A percentile compares a stretch with the other conserved stretches of the same genome.
Conservation (phyloP, 2,329 filamentous ascomycete genomes). For the Dactylonectria estremocensis region DNA sequence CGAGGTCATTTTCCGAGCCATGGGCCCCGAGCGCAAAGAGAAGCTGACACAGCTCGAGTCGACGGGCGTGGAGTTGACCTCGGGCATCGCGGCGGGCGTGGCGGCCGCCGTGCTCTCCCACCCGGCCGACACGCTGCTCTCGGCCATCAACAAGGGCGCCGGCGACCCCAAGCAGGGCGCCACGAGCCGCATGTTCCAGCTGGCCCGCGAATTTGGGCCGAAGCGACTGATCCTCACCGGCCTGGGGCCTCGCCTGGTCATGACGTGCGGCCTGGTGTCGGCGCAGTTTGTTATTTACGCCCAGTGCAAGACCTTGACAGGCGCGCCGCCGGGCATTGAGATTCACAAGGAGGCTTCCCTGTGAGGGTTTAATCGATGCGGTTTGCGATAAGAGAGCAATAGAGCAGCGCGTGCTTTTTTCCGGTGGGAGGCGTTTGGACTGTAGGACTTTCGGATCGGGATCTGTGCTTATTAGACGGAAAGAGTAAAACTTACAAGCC, state of each 20-base stretch:
- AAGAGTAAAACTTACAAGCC: background rate
- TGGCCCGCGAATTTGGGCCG: conserved; percentile 67
- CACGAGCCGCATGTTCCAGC: conserved; percentile 67
- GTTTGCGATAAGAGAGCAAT: conserved; percentile 1
- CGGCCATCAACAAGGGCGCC: conserved; percentile 70
- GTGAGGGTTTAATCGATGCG: conserved; percentile 18
- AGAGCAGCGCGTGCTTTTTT: conserved; percentile 31
- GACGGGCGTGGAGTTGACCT: conserved; percentile 87
- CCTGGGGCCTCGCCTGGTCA: conserved; percentile 66
- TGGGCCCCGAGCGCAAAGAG: conserved; percentile 79
- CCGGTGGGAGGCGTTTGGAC: background rate
- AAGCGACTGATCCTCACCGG: conserved; percentile 63
- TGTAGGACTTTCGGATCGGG: conserved; percentile 1
- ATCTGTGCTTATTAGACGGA: background rate
- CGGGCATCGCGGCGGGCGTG: conserved; percentile 89
- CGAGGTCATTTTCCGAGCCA: conserved; percentile 78
- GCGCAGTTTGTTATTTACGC: conserved; percentile 71
- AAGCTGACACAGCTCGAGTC: conserved; percentile 79
- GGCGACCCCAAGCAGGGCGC: conserved; percentile 64
- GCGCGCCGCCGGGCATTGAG: conserved; percentile 66
- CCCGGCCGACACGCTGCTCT: conserved; percentile 80
- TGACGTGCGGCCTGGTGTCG: conserved; percentile 68
- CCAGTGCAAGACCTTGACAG: conserved; percentile 68
- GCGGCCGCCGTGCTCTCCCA: conserved; percentile 91
- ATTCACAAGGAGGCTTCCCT: conserved; percentile 65